These are phyloP conservation scores for Euphorbia neoarborescens DNA, from an alignment of 441 rosid genomes.

Conservation along the genomic window DNA sequence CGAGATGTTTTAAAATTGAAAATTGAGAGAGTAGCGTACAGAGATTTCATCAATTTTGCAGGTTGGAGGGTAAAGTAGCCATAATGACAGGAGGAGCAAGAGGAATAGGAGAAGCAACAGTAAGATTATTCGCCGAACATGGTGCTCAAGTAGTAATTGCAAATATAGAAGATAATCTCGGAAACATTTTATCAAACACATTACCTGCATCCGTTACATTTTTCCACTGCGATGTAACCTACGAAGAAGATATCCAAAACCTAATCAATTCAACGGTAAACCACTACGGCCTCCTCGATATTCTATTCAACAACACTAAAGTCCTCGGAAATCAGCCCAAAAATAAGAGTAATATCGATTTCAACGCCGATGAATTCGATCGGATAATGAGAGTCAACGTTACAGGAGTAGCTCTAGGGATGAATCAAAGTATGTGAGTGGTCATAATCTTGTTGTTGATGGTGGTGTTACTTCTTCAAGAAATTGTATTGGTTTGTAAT, in stretches of 20 bases:
- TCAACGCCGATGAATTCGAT: constrained; percentile 43
- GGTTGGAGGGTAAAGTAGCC: constrained; percentile 73
- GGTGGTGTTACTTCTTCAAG: constrained; percentile 72
- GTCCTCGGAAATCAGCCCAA: constrained; percentile 57
- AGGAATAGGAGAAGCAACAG: constrained; percentile 81
- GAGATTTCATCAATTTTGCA: constrained; percentile 13
- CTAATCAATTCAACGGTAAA: constrained; percentile 43
- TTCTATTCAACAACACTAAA: constrained; percentile 86
- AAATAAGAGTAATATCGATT: constrained; percentile 41
- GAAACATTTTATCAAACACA: constrained; percentile 41
- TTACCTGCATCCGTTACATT: constrained; percentile 40
- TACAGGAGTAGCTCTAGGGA: constrained; percentile 63
- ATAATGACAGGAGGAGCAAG: constrained; percentile 80
- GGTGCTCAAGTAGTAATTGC: constrained; percentile 79
- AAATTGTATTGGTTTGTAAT: constrained; percentile 71
- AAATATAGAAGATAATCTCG: constrained; percentile 48
- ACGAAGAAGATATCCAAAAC: constrained; percentile 56
- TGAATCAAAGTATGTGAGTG: constrained; percentile 78
- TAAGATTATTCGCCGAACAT: constrained; percentile 50
- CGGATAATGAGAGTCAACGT: constrained; percentile 64
- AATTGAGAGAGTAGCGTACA: too few species aligned
- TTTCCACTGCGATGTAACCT: constrained; percentile 62
- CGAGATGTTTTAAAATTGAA: too few species aligned
- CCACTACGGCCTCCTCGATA: constrained; percentile 49
- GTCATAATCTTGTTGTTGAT: constrained; percentile 90